phyloP scores from a whole-genome alignment of 2,329 filamentous ascomycete species.

The Didymella pinodella region DNA sequence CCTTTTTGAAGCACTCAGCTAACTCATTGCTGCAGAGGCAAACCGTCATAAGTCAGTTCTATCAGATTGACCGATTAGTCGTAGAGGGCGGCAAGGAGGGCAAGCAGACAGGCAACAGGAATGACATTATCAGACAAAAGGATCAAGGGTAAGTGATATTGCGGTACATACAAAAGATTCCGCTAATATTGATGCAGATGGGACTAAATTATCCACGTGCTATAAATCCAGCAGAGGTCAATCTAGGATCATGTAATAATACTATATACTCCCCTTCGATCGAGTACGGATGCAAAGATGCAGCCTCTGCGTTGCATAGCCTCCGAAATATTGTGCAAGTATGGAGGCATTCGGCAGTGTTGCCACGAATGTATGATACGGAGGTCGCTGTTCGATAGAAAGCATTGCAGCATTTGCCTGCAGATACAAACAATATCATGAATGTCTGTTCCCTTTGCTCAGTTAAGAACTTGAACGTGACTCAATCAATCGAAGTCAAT shows the following conservation, averaged over 20 bases:
- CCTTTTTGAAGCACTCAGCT: constrained; percentile 40
- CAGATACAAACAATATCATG: not conserved
- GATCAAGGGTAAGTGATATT: constrained; percentile 71
- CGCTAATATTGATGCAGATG: constrained; percentile 31
- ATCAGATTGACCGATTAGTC: constrained; percentile 87
- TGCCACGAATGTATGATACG: constrained; percentile 11
- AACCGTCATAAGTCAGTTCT: constrained; percentile 94
- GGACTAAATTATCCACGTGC: constrained; percentile 25
- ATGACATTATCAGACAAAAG: constrained; percentile 76
- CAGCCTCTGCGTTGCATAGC: not conserved
- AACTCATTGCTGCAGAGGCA: constrained; percentile 74
- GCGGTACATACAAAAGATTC: not conserved
- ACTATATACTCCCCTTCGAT: constrained; percentile 4
- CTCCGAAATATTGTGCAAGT: not conserved
- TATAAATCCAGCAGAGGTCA: not conserved
- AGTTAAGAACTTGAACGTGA: too few relatives aligned
- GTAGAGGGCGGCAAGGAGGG: constrained; percentile 86
- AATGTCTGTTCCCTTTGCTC: not conserved
- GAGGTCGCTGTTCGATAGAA: not conserved
- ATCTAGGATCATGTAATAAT: constrained; percentile 10
- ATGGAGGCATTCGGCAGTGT: not conserved
- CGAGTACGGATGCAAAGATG: not conserved
- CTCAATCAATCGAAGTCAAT: not conserved
- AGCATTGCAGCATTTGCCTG: constrained; percentile 3
- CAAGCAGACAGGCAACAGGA: constrained; percentile 72